Conservation (phyloP, 2,329 filamentous ascomycete species). For the Neofusicoccum cordaticola region DNA sequence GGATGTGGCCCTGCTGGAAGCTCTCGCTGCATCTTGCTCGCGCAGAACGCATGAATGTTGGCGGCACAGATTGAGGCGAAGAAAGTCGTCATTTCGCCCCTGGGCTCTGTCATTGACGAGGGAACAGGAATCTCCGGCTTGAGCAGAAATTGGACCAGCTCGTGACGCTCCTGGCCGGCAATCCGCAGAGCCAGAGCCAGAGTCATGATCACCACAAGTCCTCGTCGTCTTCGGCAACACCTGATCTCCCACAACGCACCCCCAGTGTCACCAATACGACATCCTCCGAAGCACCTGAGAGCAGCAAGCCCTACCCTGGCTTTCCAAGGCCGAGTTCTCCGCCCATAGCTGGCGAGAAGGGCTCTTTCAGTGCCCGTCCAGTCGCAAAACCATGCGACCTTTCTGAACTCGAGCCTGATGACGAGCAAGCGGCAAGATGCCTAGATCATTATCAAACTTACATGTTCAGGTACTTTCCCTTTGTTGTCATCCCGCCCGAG, state of each 20-base stretch:
- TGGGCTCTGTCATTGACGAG: neutral
- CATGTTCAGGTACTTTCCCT: conserved; percentile 15
- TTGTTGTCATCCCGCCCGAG: conserved; percentile 10
- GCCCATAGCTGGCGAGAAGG: neutral
- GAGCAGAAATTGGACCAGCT: conserved; percentile 16
- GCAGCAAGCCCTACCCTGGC: neutral
- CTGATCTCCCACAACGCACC: neutral
- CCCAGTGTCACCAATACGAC: neutral
- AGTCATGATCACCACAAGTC: neutral
- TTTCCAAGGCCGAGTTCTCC: neutral
- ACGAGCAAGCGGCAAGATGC: neutral
- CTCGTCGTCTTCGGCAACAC: conserved; percentile 13
- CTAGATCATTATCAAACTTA: conserved; percentile 13
- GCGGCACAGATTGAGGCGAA: no score
- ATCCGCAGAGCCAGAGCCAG: neutral
- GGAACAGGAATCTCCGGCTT: conserved; percentile 3
- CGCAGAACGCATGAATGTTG: no score
- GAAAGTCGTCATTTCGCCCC: no score
- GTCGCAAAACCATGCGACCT: neutral
- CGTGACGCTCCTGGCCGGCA: conserved; percentile 9
- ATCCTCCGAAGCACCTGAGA: neutral
- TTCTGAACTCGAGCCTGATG: conserved; percentile 2
- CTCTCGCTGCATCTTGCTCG: no score
- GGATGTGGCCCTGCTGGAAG: no score
- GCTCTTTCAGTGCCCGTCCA: conserved; percentile 7